Evolutionary conservation across 2,329 filamentous ascomycete genomes (phyloP), one percentile per base, ranked within the genome.

Genomic region (Pseudomassariella vexata): DNA sequence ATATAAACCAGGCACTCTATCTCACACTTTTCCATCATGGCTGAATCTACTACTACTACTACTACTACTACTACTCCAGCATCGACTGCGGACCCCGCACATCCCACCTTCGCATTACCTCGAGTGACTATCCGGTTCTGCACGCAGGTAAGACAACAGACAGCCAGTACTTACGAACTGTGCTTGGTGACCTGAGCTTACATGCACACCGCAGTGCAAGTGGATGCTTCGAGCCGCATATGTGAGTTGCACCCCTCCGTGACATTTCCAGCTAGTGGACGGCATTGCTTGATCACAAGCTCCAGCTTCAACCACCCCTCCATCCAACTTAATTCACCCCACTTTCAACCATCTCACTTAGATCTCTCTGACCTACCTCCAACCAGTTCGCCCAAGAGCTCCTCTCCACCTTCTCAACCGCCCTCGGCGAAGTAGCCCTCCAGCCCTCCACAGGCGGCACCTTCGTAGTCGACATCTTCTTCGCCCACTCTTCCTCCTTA

Each of bases 221-320:
- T 94, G 88, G 87, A 85, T 92, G 75, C 64, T 94, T 9, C 68
- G 87, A 38, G 86, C 87, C 21, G 85, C 86, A 45, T 94, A 92
- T 59, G 86, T 90, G 73, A 46, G 73, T 60, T 26, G n/a, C n/a
- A n/a, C n/a, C n/a, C n/a, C n/a, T n/a, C n/a, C n/a, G n/a, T n/a
- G n/a, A n/a, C 26, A 28, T 25, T 30, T 25, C 15, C 12, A 8
- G 19, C 23, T 24, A 12, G n/a, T 21, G 9, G 19, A 15, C 20
- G 21, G 9, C 17, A 25, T 28, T 30, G n/a, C n/a, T n/a, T n/a
- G n/a, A n/a, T n/a, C n/a, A n/a, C n/a, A n/a, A n/a, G n/a, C n/a
- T 16, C 19, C 8, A 10, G 17, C 20, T 21, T 21, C 28, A 7
- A n/a, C 20, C n/a, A 9, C 12, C 19, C 18, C 12, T 15, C n/a